A percentile compares a stretch with the other conserved stretches of the same genome.
Evolutionary conservation across 148 eudicot species (phyloP).

Genomic region (Chenopodium quinoa): DNA sequence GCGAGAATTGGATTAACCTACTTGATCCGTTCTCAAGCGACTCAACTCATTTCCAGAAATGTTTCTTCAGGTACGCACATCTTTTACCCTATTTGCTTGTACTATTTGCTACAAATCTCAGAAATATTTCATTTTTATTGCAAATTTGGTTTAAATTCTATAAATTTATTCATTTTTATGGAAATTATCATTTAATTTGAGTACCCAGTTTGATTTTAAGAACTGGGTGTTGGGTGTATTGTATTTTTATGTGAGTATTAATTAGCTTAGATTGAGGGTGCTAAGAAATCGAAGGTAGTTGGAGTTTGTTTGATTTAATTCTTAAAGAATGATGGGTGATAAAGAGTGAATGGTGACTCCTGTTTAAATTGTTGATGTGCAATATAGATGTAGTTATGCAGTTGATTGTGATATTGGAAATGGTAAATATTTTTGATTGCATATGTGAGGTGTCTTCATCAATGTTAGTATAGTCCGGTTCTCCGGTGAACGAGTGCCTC

Average conservation of each 20-base stretch:
- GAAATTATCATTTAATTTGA: background rate
- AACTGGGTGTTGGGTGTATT: background rate
- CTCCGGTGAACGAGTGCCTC: background rate
- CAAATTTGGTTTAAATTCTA: background rate
- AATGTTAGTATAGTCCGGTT: background rate
- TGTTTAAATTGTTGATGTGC: background rate
- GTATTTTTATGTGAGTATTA: background rate
- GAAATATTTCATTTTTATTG: too few species aligned
- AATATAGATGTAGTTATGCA: background rate
- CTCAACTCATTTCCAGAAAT: conserved; percentile 32
- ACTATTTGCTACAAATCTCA: background rate
- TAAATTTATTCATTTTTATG: background rate
- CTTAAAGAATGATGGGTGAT: background rate
- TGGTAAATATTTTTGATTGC: background rate
- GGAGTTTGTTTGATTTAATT: background rate
- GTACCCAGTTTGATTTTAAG: conserved; percentile 4
- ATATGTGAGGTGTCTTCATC: background rate
- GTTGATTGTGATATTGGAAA: background rate
- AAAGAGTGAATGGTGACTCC: background rate
- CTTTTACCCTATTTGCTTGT: background rate
- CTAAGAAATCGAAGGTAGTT: background rate
- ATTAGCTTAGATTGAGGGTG: background rate
- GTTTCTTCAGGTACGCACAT: conserved; percentile 29
- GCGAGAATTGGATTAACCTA: conserved; percentile 41
- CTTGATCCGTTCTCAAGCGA: conserved; percentile 43